A percentile compares a stretch with the other conserved stretches of the same genome.
Evolutionary conservation across 352 stramenopile genomes (phyloP).

Genomic region (Globisporangium heterothallicum): DNA sequence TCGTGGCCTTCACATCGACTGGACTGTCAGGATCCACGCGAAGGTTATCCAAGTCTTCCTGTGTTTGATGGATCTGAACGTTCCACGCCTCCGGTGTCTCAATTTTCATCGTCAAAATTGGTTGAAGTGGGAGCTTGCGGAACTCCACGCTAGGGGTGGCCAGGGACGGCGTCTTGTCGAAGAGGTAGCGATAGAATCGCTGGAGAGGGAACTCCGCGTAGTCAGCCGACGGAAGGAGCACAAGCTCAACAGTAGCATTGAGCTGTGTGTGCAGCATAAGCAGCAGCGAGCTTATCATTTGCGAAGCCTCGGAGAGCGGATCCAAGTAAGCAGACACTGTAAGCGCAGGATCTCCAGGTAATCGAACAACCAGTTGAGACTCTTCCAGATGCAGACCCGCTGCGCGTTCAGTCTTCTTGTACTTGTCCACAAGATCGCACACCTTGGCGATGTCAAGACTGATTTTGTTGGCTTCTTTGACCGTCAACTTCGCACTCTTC

Average conservation of each 20-base stretch:
- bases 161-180: slow-evolving; percentile 47
- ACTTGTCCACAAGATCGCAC: slow-evolving; percentile 74
- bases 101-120: slow-evolving; percentile 91
- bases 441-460: slow-evolving; percentile 74
- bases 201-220: slow-evolving; percentile 87
- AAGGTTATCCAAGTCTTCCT: slow-evolving; percentile 92
- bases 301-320: slow-evolving; percentile 84
- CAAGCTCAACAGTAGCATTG: slow-evolving; percentile 62
- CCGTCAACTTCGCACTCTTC: slow-evolving; percentile 35
- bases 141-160: slow-evolving; percentile 61
- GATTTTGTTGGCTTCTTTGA: slow-evolving; percentile 43
- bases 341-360: slow-evolving; percentile 47
- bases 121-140: slow-evolving; percentile 69
- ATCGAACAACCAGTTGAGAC: slow-evolving; percentile 28
- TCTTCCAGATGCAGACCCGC: slow-evolving; percentile 26
- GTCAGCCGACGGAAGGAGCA: slow-evolving; percentile 58
- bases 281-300: slow-evolving; percentile 86
- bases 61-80: slow-evolving; percentile 69
- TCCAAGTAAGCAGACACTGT: slow-evolving; percentile 84
- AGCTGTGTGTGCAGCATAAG: slow-evolving; percentile 69
- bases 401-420: slow-evolving; percentile 44
- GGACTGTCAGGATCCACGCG: slow-evolving; percentile 57
- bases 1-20: slow-evolving; percentile 47
- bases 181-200: slow-evolving; percentile 91
- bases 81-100: slow-evolving; percentile 92